phyloP scores from a whole-genome alignment of 2,329 filamentous ascomycete species.

The Pyricularia pennisetigena region DNA sequence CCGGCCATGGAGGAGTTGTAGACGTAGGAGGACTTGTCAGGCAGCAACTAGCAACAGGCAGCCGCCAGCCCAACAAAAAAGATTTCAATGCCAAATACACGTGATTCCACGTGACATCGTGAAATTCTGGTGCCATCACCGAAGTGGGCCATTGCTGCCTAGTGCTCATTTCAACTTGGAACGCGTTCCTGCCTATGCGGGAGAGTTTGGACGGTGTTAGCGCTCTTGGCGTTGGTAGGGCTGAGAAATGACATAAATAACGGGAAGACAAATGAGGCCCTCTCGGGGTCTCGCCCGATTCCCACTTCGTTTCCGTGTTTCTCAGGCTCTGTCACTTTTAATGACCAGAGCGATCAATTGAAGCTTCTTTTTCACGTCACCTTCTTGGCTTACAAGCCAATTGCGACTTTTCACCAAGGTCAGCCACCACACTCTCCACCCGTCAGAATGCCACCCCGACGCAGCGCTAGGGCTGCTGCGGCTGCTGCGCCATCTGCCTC shows the following conservation, averaged over 20 bases:
- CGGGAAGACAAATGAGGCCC: not conserved
- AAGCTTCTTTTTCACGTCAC: not conserved
- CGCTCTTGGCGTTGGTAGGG: not conserved
- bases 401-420: too few relatives aligned
- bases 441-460: conserved; percentile 3
- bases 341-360: not conserved
- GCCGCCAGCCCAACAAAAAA: not conserved
- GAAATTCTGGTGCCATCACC: not conserved
- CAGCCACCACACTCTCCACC: not conserved
- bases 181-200: not conserved
- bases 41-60: not conserved
- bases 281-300: not conserved
- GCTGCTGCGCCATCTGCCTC: conserved; percentile 5
- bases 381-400: not conserved
- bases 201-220: not conserved
- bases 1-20: not conserved
- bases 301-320: not conserved
- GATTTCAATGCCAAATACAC: not conserved
- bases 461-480: conserved; percentile 3
- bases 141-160: not conserved
- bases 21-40: not conserved
- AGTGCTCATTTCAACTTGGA: not conserved
- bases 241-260: not conserved
- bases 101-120: not conserved
- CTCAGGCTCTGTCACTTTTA: not conserved